phyloP scores from a whole-genome alignment of 129 eudicot species.

The Gnaphalium uliginosum region DNA sequence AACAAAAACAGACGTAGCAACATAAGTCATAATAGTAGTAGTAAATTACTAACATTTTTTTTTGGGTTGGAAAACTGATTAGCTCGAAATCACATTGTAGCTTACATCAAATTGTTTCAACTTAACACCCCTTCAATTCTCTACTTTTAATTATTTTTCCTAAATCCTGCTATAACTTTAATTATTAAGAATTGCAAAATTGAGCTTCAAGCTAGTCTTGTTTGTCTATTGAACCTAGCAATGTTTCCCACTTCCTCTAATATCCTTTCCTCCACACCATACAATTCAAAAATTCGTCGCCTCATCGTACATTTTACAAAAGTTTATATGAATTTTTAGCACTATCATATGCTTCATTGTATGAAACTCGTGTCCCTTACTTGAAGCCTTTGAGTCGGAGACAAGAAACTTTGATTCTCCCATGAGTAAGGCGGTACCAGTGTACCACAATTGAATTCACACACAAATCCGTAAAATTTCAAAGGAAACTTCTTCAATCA shows the following conservation, averaged over 20 bases:
- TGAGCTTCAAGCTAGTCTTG: conserved; percentile 43
- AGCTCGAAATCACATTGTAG: no score
- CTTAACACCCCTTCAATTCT: not conserved
- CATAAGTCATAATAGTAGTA: no score
- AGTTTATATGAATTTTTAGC: no score
- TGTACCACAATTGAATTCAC: no score
- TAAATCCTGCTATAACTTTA: not conserved
- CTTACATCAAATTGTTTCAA: not conserved
- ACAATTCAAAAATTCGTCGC: not conserved
- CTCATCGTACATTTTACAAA: no score
- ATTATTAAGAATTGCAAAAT: not conserved
- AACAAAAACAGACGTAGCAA: no score
- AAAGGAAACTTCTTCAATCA: not conserved
- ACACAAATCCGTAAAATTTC: not conserved
- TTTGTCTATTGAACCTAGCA: conserved; percentile 43
- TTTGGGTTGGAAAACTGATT: no score
- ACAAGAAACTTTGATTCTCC: conserved; percentile 44
- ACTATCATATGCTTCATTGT: no score
- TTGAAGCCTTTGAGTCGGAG: conserved; percentile 9
- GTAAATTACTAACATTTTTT: no score
- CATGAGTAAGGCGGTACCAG: conserved; percentile 50
- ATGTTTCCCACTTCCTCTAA: not conserved
- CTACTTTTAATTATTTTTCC: not conserved
- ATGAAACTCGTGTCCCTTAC: not conserved
- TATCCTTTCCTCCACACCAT: not conserved